A percentile compares a stretch with the other conserved stretches of the same genome.
Conservation (phyloP, 2,329 filamentous ascomycete species). For the Penicillium sp. region DNA sequence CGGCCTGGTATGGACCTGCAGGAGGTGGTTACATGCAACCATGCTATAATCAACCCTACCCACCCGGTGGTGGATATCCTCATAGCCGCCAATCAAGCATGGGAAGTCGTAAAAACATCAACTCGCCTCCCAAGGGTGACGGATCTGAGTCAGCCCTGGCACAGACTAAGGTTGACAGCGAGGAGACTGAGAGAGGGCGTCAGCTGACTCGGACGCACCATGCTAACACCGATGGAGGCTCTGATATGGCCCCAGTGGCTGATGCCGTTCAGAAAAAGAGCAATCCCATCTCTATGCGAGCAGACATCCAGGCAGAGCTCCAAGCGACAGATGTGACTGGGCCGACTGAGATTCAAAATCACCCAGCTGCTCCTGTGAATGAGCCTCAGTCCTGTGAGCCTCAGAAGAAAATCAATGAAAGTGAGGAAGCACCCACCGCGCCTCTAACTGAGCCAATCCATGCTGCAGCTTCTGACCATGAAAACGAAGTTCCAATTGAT, state of each 20-base stretch:
- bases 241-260: background rate
- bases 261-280: background rate
- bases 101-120: background rate
- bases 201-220: background rate
- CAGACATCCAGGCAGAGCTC: background rate
- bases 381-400: background rate
- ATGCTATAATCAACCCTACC: background rate
- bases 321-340: background rate
- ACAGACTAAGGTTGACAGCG: background rate
- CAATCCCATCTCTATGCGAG: background rate
- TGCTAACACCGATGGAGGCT: slow-evolving; percentile 1
- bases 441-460: background rate
- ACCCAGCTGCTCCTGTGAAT: background rate
- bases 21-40: background rate
- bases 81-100: background rate
- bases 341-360: background rate
- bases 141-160: background rate
- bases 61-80: background rate
- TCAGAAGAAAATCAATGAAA: background rate
- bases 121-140: background rate
- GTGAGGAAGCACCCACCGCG: background rate
- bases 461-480: background rate
- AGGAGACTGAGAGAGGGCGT: slow-evolving; percentile 3
- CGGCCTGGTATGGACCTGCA: background rate
- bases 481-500: background rate